Conservation (phyloP, 176 grass and related monocot species). For the Otatea glauca region DNA sequence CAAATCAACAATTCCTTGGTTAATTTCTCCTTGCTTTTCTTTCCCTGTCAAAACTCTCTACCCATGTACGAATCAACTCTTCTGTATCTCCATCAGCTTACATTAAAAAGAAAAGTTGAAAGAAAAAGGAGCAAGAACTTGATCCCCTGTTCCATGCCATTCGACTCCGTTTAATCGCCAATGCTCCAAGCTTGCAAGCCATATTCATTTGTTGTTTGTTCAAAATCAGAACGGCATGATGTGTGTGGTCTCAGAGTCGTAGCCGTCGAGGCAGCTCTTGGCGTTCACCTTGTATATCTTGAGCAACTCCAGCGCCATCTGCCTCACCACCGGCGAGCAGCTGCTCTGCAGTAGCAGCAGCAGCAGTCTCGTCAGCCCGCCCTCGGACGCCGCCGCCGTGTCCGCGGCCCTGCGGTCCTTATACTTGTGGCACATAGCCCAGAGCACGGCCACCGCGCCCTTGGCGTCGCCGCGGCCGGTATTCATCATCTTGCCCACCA, state of each 20-base stretch:
- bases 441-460: constrained; percentile 78
- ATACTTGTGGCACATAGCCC: constrained; percentile 80
- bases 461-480: constrained; percentile 62
- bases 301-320: constrained; percentile 87
- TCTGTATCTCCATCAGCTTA: constrained; percentile 46
- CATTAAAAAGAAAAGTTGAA: constrained; percentile 15
- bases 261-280: constrained; percentile 86
- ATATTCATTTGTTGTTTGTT: constrained; percentile 25
- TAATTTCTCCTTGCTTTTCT: constrained; percentile 25
- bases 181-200: constrained; percentile 6
- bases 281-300: constrained; percentile 81
- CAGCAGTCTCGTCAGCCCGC: constrained; percentile 70
- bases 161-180: constrained; percentile 1
- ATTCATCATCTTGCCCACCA: constrained; percentile 83
- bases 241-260: constrained; percentile 90
- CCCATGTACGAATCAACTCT: constrained; percentile 50
- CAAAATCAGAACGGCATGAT: constrained; percentile 94
- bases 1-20: constrained; percentile 11
- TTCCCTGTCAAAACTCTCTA: constrained; percentile 48
- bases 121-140: constrained; percentile 27
- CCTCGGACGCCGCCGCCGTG: constrained; percentile 55
- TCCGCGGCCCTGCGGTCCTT: constrained; percentile 70
- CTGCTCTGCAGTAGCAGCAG: constrained; percentile 88
- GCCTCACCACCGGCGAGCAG: constrained; percentile 68
- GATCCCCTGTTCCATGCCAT: constrained; percentile 17